Base-by-base conservation (phyloP, 192 early-diverging fungal species). In the Funneliformis mosseae region DNA sequence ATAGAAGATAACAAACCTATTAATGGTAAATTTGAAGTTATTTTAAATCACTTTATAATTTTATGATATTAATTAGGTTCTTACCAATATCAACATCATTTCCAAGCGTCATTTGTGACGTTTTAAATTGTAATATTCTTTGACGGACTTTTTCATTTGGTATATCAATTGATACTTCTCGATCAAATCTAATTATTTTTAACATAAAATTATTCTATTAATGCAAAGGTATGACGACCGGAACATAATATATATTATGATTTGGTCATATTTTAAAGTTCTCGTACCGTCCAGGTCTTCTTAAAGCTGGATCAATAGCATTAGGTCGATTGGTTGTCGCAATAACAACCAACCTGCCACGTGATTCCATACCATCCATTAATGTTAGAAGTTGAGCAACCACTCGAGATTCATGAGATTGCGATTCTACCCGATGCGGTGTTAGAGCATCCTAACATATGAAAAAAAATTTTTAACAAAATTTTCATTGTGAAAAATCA, bases 321-420 rank as follows among this genome's bases (percentile, higher is more conserved):
- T 96, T 96, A 0, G 95, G 96, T 43, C 93, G 86, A 84, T 97
- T 97, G 2, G 96, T 97, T 10, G 96, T 95, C n/a, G 88, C 96
- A 50, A 97, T 84, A 8, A 97, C 90, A 33, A 97, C 86, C 8
- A 95, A 82, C 23, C 89, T 83, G 9, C 88, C 89, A 28, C 90
- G 76, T 8, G 90, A 88, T 38, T 83, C 80, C 62, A 95, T 88
- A 45, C 95, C 95, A 83, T 97, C 96, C 96, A 97, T 95, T 42
- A 97, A 76, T 1, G 94, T 96, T 66, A 97, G 72, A n/a, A 97
- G 85, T 78, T 96, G 96, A 1, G 94, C 95, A 27, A 97, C 95
- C n/a, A 95, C 88, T 25, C 94, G 87, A 6, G 93, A 91, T 66
- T 92, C 94, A 76, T 92, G 90, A 5, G 87, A 85, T 61, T 87